Evolutionary conservation across 2,329 filamentous ascomycete genomes (phyloP), one percentile per base, ranked within the genome.

Genomic region (Zymoseptoria tritici): DNA sequence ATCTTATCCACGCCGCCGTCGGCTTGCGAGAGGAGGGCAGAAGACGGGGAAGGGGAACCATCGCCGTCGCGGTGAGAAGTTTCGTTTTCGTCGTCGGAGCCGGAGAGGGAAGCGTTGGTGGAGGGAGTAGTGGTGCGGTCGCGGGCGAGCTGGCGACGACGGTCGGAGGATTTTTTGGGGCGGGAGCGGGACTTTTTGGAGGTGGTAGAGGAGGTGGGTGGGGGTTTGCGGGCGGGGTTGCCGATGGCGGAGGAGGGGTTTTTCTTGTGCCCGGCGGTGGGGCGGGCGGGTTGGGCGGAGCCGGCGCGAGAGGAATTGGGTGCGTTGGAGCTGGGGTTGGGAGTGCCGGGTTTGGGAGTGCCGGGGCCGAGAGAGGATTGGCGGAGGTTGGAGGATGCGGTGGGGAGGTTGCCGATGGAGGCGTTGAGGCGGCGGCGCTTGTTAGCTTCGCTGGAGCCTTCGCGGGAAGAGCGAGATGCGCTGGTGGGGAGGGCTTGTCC

Each of bases 351-450:
- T 67, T 86, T 86, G 4, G 84, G 84, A 1, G 84, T 87, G n/a
- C 83, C 83, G n/a, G 71, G 84, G 0, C 84, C 84, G 11, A 84
- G 74, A 0, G 84, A 86, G 0, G 82, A 81, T 70, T 86, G 84
- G 6, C 84, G 80, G 7, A 86, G 76, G 58, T 76, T 78, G 19
- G 81, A 84, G 0, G 81, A 79, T 2, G 80, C 76, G 11, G 78
- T 73, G 2, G 83, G 84, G 0, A 86, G 75, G 20, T 77, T 79
- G 4, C 80, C 78, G 19, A 85, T 72, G 22, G 77, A 79, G 2
- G 76, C 70, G 60, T 82, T 83, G 4, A 83, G 75, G 20, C 83
- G 81, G 26, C 84, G 82, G 5, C 84, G 81, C 72, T 86, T 86
- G 67, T 74, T 81, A 2, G 63, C 78, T 70, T 73, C 81, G 71